Conservation (phyloP, 2,329 filamentous ascomycete species). For the Colletotrichum agaves region DNA sequence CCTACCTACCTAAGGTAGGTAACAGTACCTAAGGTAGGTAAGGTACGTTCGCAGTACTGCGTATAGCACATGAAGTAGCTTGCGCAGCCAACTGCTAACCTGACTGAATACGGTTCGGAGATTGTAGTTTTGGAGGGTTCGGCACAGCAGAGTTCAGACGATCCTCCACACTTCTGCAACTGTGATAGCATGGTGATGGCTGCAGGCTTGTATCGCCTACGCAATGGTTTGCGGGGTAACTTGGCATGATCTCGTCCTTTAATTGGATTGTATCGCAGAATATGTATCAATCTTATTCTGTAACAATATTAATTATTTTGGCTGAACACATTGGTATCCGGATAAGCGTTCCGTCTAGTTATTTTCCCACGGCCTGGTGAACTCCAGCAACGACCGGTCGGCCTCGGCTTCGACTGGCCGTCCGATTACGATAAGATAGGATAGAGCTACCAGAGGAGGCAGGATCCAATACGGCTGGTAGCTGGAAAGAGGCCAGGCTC, state of each 20-base stretch:
- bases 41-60: too few relatives aligned
- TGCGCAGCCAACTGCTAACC: background rate
- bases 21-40: too few relatives aligned
- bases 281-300: background rate
- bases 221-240: slow-evolving; percentile 15
- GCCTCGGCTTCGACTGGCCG: slow-evolving; percentile 4
- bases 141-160: slow-evolving; percentile 10
- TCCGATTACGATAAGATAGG: slow-evolving; percentile 32
- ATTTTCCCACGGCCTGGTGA: background rate
- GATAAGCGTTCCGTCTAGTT: slow-evolving; percentile 2
- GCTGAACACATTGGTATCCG: background rate
- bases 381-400: background rate
- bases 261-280: background rate
- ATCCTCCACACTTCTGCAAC: slow-evolving; percentile 2
- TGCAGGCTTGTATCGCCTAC: background rate
- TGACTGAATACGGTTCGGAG: background rate
- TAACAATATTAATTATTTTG: background rate
- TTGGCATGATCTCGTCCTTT: background rate
- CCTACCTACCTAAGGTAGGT: too few relatives aligned
- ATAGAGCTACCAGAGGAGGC: slow-evolving; percentile 17
- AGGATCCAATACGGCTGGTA: slow-evolving; percentile 1
- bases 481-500: background rate
- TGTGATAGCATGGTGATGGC: slow-evolving; percentile 29
- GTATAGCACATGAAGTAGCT: background rate
- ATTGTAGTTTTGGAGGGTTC: background rate